Evolutionary conservation across 1,284 basidiomycete species (phyloP), one percentile per base, ranked within the genome.

Genomic region (Peniophora sp.): DNA sequence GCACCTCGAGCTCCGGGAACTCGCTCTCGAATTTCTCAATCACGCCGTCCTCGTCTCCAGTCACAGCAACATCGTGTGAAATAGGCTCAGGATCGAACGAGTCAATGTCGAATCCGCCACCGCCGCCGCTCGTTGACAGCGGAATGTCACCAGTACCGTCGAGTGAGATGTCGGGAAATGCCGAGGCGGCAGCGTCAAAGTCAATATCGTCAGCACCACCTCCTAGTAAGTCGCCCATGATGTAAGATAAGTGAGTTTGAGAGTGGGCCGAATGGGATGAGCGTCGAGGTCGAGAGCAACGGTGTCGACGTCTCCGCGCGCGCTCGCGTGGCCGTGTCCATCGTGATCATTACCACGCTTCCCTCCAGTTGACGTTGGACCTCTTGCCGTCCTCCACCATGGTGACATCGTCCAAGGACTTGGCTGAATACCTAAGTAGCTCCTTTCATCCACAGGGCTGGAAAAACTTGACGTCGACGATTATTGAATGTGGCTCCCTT

Each of bases 21-120:
- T 91, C 83, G 63, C 75, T 87, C 71, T 96, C 87, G 59, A 98
- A 98, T 68, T 90, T 83, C 59, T 91, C 89, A 55, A 93, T 80
- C 58, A 41, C 57, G 3, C 51, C 50, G 47, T 95, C 93, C 55
- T 90, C 86, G 58, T 88, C 81, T 2, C 91, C 91, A 0, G 92
- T 95, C 34, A 93, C 86, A 64, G 82, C 87, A 49, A 94, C 83
- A 17, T 79, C 72, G 14, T 60, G 61, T 61, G 68, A 56, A 18
- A 73, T 71, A 20, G 74, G 71, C 39, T 71, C 65, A 53, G 71
- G 72, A 22, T 76, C 78, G 60, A 88, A 84, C 59, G 77, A 73
- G 57, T 84, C 82, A 56, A 87, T 82, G 1, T 78, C 80, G 65
- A 88, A 87, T 6, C 73, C 70, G 47, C 64, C 58, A 14, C 63